Base-by-base conservation (phyloP, 805 yeast genomes). In the Scheffersomyces lignosus region DNA sequence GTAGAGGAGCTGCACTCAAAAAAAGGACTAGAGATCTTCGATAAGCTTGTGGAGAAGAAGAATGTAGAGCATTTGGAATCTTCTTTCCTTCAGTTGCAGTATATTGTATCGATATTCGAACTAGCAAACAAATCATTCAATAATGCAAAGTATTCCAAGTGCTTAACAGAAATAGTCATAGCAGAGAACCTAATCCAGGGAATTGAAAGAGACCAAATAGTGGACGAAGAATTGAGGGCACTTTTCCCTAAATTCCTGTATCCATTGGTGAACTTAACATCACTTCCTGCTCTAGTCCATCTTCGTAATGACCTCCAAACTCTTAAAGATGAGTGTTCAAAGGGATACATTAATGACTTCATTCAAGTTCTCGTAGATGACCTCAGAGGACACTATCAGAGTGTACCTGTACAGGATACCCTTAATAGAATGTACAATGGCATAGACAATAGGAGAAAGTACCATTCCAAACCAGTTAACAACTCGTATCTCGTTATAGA, bases 61-160 rank as follows among this genome's bases (percentile, higher is more conserved):
- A 83, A 85, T 45, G 76, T 83, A 3, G 80, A 76, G 33, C 70
- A 66, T 36, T 59, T 89, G 29, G 89, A 86, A 47, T 80, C 79
- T 40, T 67, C 81, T 1, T 56, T 87, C 28, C 43, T 71, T 10
- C 88, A 81, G 59, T 63, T 73, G 62, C 48, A 68, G 63, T 30
- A 66, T 68, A 12, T 58, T 66, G 40, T 47, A 0, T 40, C 53
- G n/a, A 36, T 47, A 0, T 56, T 55, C 31, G 55, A 53, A 3
- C 27, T 52, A 12, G 64, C 67, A 3, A 80, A 77, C 38, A 45
- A 62, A 0, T 58, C 73, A 2, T 74, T 68, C 44, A 57, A 62
- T 31, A 52, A 68, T 26, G 73, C 72, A 1, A 68, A 77, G 15
- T 73, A 73, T 47, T 75, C 73, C 8, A 60, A 65, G 16, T 79